Percentiles rank a stretch among this genome's conserved stretches.
phyloP scores from a whole-genome alignment of 768 basidiomycete genomes.

The Mycena filopes region DNA sequence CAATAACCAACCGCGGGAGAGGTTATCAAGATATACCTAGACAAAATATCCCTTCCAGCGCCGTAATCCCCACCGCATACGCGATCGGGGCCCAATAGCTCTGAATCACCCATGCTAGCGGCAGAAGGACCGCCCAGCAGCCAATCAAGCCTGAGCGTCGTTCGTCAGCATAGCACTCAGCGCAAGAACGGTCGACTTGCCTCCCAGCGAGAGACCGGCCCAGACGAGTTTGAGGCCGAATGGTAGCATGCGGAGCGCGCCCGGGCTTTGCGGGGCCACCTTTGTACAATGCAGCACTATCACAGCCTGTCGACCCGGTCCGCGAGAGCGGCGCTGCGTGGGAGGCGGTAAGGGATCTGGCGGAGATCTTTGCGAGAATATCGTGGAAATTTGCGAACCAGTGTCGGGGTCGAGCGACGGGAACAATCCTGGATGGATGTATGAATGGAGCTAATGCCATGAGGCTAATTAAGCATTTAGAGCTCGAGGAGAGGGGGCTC shows the following conservation, averaged over 20 bases:
- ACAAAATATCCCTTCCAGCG: conserved; percentile 26
- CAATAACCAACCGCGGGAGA: background rate
- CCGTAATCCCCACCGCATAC: conserved; percentile 27
- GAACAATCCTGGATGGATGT: conserved; percentile 11
- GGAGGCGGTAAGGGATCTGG: background rate
- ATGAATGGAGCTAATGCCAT: conserved; percentile 15
- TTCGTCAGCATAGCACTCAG: conserved; percentile 6
- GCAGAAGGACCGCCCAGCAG: conserved; percentile 36
- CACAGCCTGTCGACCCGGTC: conserved; percentile 14
- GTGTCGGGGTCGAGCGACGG: conserved; percentile 11
- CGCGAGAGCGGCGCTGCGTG: conserved; percentile 16
- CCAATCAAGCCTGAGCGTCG: conserved; percentile 27
- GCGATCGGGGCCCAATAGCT: conserved; percentile 31
- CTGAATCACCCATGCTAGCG: conserved; percentile 23
- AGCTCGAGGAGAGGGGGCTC: background rate
- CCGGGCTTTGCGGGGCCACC: background rate
- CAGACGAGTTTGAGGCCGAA: conserved; percentile 35
- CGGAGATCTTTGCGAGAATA: too few species aligned
- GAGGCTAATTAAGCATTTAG: conserved; percentile 16
- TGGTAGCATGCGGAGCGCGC: conserved; percentile 26
- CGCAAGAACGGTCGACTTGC: background rate
- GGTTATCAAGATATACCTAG: conserved; percentile 6
- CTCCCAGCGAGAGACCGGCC: conserved; percentile 31
- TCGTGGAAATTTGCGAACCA: background rate
- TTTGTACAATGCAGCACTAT: conserved; percentile 4